A percentile compares a stretch with the other conserved stretches of the same genome.
phyloP scores from a whole-genome alignment of 352 stramenopile genomes.

The Phytophthora gonapodyides region DNA sequence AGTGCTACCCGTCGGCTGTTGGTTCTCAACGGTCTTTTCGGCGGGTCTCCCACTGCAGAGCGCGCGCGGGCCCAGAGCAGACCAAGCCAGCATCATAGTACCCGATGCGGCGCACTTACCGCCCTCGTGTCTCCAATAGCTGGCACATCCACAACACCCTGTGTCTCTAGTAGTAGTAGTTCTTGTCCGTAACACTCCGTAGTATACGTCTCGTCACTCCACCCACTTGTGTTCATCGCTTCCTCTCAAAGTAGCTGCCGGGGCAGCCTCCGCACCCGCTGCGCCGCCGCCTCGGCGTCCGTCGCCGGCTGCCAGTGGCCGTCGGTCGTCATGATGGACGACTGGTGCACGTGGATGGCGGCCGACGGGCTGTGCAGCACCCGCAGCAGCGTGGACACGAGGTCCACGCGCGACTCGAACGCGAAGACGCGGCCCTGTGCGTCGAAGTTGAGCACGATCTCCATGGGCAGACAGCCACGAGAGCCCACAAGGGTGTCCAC shows the following conservation, averaged over 20 bases:
- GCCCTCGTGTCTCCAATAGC: constrained; percentile 84
- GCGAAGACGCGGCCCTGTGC: constrained; percentile 74
- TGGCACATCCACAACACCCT: constrained; percentile 44
- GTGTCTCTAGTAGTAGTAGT: background rate
- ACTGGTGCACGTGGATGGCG: constrained; percentile 38
- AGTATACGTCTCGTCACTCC: no score
- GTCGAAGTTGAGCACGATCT: constrained; percentile 80
- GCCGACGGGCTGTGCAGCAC: constrained; percentile 42
- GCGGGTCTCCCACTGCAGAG: constrained; percentile 59
- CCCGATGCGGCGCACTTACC: constrained; percentile 60
- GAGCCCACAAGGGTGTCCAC: constrained; percentile 36
- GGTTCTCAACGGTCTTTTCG: constrained; percentile 78
- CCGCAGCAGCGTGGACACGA: constrained; percentile 47
- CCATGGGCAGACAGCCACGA: constrained; percentile 29
- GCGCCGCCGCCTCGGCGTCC: constrained; percentile 18
- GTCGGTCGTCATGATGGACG: constrained; percentile 39
- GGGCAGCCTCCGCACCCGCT: constrained; percentile 25
- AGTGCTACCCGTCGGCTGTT: constrained; percentile 73
- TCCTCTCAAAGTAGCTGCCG: constrained; percentile 28
- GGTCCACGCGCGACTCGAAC: constrained; percentile 66
- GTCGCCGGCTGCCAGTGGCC: constrained; percentile 44
- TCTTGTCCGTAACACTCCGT: no score
- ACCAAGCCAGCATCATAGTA: constrained; percentile 82
- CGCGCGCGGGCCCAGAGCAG: constrained; percentile 55
- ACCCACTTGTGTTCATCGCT: no score